phyloP scores from a whole-genome alignment of 164 flowering plant species.

The Protea cynaroides region DNA sequence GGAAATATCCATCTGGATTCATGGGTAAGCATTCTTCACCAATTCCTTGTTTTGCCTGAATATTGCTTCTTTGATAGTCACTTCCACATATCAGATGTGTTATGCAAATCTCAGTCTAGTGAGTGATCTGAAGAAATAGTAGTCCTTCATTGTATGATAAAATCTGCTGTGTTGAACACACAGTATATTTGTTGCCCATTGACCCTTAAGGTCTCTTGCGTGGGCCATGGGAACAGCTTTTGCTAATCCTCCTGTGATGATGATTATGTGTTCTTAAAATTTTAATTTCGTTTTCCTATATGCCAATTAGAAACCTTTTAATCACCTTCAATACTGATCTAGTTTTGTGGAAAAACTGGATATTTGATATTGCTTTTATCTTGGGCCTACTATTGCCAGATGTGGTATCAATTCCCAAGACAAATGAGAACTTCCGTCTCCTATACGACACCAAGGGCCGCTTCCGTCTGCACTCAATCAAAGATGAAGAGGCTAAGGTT shows the following conservation, averaged over 20 bases:
- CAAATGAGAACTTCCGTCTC: constrained; percentile 79
- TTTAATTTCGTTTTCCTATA: too few relatives aligned
- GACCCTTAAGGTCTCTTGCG: too few relatives aligned
- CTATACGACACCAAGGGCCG: constrained; percentile 86
- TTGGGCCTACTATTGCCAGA: constrained; percentile 22
- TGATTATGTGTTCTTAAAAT: too few relatives aligned
- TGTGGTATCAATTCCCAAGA: constrained; percentile 77
- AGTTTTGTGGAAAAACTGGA: neutral
- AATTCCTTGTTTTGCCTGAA: neutral
- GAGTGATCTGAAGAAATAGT: neutral
- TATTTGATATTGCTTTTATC: neutral
- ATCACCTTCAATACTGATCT: neutral
- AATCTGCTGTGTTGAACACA: too few relatives aligned
- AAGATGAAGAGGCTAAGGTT: constrained; percentile 85
- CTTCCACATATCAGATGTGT: too few relatives aligned
- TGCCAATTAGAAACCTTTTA: neutral
- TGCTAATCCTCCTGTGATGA: too few relatives aligned
- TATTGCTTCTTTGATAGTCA: neutral
- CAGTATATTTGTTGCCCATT: too few relatives aligned
- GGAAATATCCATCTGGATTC: constrained; percentile 57
- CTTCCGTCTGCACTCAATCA: constrained; percentile 67
- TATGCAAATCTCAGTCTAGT: neutral
- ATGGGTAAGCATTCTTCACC: constrained; percentile 41
- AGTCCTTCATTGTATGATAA: neutral
- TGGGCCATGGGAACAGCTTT: too few relatives aligned